A percentile compares a stretch with the other conserved stretches of the same genome.
These are phyloP conservation scores for Phaeosphaeriaceae sp. DNA, from an alignment of 2,329 filamentous ascomycete species.

Conservation along the genomic window DNA sequence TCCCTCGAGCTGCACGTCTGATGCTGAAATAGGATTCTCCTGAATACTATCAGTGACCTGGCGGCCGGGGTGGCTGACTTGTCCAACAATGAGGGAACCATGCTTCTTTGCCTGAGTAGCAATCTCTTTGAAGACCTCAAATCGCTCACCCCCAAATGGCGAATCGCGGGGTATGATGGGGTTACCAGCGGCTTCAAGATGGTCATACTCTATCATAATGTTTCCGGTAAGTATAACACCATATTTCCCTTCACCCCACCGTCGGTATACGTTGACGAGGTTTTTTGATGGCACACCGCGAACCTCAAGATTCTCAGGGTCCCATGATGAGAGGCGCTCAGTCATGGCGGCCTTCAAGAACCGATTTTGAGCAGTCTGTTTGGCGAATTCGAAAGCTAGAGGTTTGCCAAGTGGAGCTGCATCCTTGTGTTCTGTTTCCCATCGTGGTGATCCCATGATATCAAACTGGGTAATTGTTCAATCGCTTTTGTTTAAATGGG, in stretches of 20 bases:
- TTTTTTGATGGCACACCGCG: constrained; percentile 62
- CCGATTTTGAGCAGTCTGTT: constrained; percentile 66
- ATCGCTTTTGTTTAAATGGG: too few relatives aligned
- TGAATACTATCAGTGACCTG: constrained; percentile 58
- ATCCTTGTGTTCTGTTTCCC: constrained; percentile 50
- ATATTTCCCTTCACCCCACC: constrained; percentile 59
- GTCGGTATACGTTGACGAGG: constrained; percentile 60
- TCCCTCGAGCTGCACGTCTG: constrained; percentile 47
- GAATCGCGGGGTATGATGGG: constrained; percentile 66
- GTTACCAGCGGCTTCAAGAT: constrained; percentile 60
- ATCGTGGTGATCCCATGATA: constrained; percentile 50
- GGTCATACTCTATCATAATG: constrained; percentile 68
- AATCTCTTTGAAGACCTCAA: constrained; percentile 64
- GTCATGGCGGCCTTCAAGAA: constrained; percentile 73
- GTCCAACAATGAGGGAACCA: constrained; percentile 64
- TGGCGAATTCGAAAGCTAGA: constrained; percentile 56
- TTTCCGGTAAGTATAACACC: constrained; percentile 67
- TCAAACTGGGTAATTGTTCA: too few relatives aligned
- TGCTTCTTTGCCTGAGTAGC: constrained; percentile 62
- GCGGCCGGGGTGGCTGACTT: constrained; percentile 68
- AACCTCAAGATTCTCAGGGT: constrained; percentile 57
- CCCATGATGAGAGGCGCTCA: constrained; percentile 68
- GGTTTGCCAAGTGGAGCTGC: constrained; percentile 51
- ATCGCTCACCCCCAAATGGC: constrained; percentile 62
- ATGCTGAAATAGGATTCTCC: constrained; percentile 58